Base-by-base conservation (phyloP, 1,284 basidiomycete genomes). In the Leccinum subrobustum region DNA sequence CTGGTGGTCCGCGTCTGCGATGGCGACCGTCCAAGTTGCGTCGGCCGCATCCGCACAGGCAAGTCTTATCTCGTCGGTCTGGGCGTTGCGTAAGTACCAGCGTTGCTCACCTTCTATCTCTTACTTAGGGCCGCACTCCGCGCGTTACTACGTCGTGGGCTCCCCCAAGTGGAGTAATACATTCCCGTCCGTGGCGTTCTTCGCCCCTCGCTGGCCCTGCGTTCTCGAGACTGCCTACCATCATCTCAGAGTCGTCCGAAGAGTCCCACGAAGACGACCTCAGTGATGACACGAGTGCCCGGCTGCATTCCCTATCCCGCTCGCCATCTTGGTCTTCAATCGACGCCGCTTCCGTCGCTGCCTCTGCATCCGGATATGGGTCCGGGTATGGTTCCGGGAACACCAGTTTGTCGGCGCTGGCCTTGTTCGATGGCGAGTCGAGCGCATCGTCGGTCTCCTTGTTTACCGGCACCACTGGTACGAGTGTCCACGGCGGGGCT, bases 151-250 rank as follows among this genome's bases (percentile, higher is more conserved):
- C 62, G 20, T 16, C 59, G 1, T 65, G 61, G 59, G 37, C 60
- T 16, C 58, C 67, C 12, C 47, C 66, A 14, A 56, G 31, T 42
- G 58, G 56, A 6, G 12, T 52, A 4, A 52, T 60, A 31, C 59
- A 64, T 7, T 60, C 73, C 11, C 72, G 71, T 3, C 71, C 71
- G 3, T 58, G 70, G 60, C 71, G 71, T 11, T 72, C 71, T 7
- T 72, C 70, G 0, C 70, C 70, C 0, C 70, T 72, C 53, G 67
- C 73, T 0, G 54, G 71, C 1, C 67, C 65, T 25, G 71, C 27
- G 2, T 67, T 72, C 14, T 72, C 72, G 7, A 72, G 62, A 0
- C 58, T 69, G 3, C 71, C 70, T 0, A 64, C 72, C 48, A 63
- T 63, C 42, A 63, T 66, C 57, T 62, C 63, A 39, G 64, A 63